Base-by-base conservation (phyloP, 129 eudicot species). In the Chrysanthemum lavandulifolium region DNA sequence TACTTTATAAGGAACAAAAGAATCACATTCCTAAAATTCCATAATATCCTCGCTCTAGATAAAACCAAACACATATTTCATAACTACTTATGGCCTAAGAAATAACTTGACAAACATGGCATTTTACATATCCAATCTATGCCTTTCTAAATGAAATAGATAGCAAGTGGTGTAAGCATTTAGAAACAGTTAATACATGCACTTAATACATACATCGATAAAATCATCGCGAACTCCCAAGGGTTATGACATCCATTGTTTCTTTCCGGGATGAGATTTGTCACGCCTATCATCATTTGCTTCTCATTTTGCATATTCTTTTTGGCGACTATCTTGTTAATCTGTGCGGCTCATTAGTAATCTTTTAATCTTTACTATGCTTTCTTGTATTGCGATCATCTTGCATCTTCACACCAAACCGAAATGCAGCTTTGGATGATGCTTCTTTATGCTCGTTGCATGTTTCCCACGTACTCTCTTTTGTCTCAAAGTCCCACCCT, bases 341-440 rank as follows among this genome's bases (percentile, higher is more conserved):
- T 92, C 91, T 89, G 72, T 92, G 98, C 69, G 89, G 78, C 62
- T 92, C 98, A 14, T 92, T 92, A 10, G 87, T 86, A 23, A 92
- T 79, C 81, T 92, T 92, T 82, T 92, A 96, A 15, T 92, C 98
- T 78, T 86, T 92, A 73, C 89, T 92, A 75, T 91, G 97, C 81
- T 92, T 92, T 50, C 98, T 78, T 4, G 98, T 92, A 83, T 92
- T 89, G 4, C 90, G 79, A 15, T 95, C 98, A 80, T 92, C 98
- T 82, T 89, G 94, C 98, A 92, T 92, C 87, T 92, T 92, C 81
- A 92, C 98, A 50, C 96, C 98, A 80, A 92, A 92, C 86, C 89
- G 98, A 81, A 89, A 92, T 27, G 98, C 98, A 78, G 95, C 96
- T 75, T 92, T 92, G 0, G 98, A 96, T 96, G 89, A 89, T 64